phyloP scores from a whole-genome alignment of 345 rosid genomes.

The Anacardium occidentale region DNA sequence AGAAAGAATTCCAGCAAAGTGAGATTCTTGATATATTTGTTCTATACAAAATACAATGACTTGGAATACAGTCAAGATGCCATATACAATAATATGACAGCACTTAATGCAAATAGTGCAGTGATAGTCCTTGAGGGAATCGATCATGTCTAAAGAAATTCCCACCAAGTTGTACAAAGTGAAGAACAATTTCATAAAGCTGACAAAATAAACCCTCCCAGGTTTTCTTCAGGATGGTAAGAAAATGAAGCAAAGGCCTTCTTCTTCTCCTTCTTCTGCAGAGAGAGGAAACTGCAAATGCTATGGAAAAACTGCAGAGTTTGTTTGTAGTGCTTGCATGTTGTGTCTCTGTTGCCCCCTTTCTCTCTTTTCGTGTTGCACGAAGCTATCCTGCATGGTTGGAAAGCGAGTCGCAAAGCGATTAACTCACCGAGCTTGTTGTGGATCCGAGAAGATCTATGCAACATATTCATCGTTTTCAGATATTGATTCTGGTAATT shows the following conservation, averaged over 20 bases:
- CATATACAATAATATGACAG: no score
- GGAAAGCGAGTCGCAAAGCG: conserved; percentile 39
- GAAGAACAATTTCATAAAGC: background rate
- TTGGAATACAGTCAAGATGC: background rate
- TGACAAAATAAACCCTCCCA: background rate
- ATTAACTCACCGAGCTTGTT: conserved; percentile 30
- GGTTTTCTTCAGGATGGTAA: no score
- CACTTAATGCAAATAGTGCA: no score
- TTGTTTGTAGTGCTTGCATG: conserved; percentile 52
- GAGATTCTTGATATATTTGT: background rate
- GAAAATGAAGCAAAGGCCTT: conserved; percentile 14
- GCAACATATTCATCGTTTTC: conserved; percentile 75
- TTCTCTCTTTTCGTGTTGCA: conserved; percentile 51
- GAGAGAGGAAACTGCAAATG: conserved; percentile 15
- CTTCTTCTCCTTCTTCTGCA: conserved; percentile 2
- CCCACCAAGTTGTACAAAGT: no score
- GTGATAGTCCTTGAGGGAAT: no score
- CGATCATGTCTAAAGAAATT: no score
- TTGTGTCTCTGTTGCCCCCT: conserved; percentile 64
- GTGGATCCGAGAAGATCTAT: conserved; percentile 32
- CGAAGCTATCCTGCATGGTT: conserved; percentile 57
- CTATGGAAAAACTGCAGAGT: conserved; percentile 35
- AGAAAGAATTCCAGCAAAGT: background rate
- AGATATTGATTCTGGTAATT: conserved; percentile 49
- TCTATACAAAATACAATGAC: background rate